Base-by-base conservation (phyloP, 495 filamentous ascomycete species). In the Pseudevernia furfuracea region DNA sequence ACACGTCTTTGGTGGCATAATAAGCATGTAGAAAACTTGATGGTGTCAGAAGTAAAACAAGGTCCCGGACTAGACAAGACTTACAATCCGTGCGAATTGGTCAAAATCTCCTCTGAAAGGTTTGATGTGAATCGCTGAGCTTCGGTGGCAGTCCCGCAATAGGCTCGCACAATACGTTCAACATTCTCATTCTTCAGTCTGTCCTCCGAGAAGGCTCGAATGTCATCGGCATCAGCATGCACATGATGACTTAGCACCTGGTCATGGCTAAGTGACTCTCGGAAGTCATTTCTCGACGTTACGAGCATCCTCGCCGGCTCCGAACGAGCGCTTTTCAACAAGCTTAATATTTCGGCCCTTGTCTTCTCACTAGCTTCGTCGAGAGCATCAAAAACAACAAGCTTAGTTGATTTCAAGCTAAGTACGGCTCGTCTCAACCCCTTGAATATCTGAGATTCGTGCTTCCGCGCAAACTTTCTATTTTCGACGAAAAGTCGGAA, bases 81-180 rank as follows among this genome's bases (percentile, higher is more conserved):
- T 44, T 44, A 44, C 41, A 44, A 44, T 44, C 41, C 41, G 41
- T 44, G 41, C 41, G 41, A 44, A 44, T 44, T 44, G 41, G 41
- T 44, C 41, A 44, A 19, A 44, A 44, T 44, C 41, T 44, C 41
- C 41, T 44, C 19, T 44, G 19, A 44, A 44, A 44, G 15, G 15
- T 44, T 44, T 44, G 41, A 44, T 21, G 41, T 44, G 4, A 44
- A 44, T 44, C 19, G 41, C 41, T 44, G 15, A 44, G 41, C 41
- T 44, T 44, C 41, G 41, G 41, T n/a, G 19, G 17, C 19, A 44
- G 41, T 21, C 19, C 19, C 21, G 41, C 41, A 44, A 44, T 44
- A 17, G 2, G 41, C 41, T 44, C 41, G 41, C 41, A 44, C 41
- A 44, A 44, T 44, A 21, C 41, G 41, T 44, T 44, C 41, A 19